Base-by-base conservation (phyloP, 768 basidiomycete genomes). In the Boletus patriciae region DNA sequence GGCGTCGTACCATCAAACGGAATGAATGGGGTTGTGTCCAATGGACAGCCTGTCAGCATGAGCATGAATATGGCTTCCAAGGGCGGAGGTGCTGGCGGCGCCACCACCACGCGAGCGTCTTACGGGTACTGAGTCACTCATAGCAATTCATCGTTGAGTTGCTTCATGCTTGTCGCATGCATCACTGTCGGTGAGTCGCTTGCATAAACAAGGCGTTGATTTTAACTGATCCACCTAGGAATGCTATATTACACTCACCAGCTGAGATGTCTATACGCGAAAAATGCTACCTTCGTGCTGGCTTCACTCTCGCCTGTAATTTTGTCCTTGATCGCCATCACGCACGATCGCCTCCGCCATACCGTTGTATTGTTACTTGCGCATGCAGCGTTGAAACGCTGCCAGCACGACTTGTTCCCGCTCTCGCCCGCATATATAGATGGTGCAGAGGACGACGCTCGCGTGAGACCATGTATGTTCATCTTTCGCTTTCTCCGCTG, bases 21-120 rank as follows among this genome's bases (percentile, higher is more conserved):
- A 9, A 65, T 66, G 42, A 67, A 67, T 15, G 68, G 65, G 6
- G 64, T 71, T 11, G 57, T 61, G 8, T 48, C 65, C 19, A 71
- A 65, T 10, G 72, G 73, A 19, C 74, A 76, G 34, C 75, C 78
- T 13, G 71, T 79, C 42, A 76, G 76, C 62, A 78, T 78, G 58
- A 77, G 70, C 60, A 74, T 78, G 52, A 77, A 66, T 51, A 66
- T 79, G 58, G 70, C 74, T 19, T 62, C 67, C 44, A 78, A 78
- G 62, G 71, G 66, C 43, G 73, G 69, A 16, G 56, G 70, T 19
- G 67, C 72, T n/a, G 61, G 59, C 57, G 64, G 67, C 52, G 71
- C 61, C 53, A 64, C 57, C 56, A 69, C 59, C 58, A 55, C 67
- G 54, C 75, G 61, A 58, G 75, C 68, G 41, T 77, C 75, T 33